Conservation (phyloP, 352 stramenopile species). For the Pythium dissimile region DNA sequence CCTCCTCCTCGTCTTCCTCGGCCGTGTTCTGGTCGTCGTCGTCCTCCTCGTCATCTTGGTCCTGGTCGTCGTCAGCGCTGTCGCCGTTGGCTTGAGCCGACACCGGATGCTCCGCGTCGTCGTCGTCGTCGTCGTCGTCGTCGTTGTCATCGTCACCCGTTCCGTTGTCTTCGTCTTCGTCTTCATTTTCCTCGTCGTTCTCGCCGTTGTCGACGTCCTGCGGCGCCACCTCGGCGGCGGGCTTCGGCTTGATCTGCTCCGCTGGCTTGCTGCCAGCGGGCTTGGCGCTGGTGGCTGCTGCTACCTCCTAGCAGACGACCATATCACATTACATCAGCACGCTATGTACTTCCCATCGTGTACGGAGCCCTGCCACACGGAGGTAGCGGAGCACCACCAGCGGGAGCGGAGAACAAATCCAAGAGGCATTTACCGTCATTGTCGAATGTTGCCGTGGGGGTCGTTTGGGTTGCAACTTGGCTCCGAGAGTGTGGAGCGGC, state of each 20-base stretch:
- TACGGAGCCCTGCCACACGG: background rate
- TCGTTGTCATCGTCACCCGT: conserved; percentile 34
- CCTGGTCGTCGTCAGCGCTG: conserved; percentile 35
- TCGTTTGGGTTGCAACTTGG: conserved; percentile 9
- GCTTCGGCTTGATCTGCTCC: conserved; percentile 21
- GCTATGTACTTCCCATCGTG: background rate
- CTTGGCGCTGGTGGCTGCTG: conserved; percentile 7
- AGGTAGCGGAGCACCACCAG: background rate
- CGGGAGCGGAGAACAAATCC: background rate
- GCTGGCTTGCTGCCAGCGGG: conserved; percentile 12
- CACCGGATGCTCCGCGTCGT: conserved; percentile 29
- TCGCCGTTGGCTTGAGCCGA: conserved; percentile 30
- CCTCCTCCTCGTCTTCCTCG: conserved; percentile 25
- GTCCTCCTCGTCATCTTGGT: conserved; percentile 27
- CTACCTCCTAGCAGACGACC: conserved; percentile 13
- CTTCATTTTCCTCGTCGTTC: conserved; percentile 20
- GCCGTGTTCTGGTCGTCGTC: conserved; percentile 22
- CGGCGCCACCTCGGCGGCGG: conserved; percentile 9
- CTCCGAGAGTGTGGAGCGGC: conserved; percentile 6
- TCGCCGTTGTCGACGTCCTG: conserved; percentile 26
- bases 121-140: conserved; percentile 29
- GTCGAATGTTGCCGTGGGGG: conserved; percentile 7
- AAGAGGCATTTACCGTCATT: conserved; percentile 13
- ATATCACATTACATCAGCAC: background rate
- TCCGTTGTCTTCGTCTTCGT: conserved; percentile 23